phyloP scores from a whole-genome alignment of 140 eudicot genomes.

The Anethum foeniculum region DNA sequence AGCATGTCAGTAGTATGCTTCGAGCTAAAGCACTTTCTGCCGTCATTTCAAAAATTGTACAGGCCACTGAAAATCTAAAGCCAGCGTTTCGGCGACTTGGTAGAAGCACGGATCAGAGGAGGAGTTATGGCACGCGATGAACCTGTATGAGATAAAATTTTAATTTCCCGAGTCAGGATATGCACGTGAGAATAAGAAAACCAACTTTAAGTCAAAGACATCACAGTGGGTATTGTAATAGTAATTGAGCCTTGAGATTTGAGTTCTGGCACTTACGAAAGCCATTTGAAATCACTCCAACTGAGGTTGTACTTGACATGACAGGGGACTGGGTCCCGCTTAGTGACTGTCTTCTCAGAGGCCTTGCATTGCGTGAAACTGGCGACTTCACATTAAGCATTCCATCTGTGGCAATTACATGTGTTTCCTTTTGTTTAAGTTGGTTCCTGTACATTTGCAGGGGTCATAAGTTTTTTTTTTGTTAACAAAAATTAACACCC shows the following conservation, averaged over 20 bases:
- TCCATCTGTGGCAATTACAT: conserved; percentile 9
- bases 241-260: conserved; percentile 1
- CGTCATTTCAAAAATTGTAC: neutral
- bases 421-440: conserved; percentile 37
- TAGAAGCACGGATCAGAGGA: conserved; percentile 47
- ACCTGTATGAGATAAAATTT: conserved; percentile 28
- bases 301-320: conserved; percentile 52
- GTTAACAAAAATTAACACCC: neutral
- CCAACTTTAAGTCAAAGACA: neutral
- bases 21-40: conserved; percentile 48
- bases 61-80: conserved; percentile 17
- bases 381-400: conserved; percentile 32
- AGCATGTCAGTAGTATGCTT: conserved; percentile 34
- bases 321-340: conserved; percentile 52
- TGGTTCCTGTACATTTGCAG: conserved; percentile 44
- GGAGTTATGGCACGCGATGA: conserved; percentile 57
- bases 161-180: neutral
- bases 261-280: conserved; percentile 37
- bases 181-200: neutral
- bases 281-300: conserved; percentile 48
- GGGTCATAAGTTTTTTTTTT: neutral
- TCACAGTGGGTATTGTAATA: neutral
- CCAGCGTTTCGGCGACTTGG: conserved; percentile 44
- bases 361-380: conserved; percentile 37
- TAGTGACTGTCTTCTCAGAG: conserved; percentile 59